Base-by-base conservation (phyloP, 2,329 filamentous ascomycete genomes). In the Fusarium sp. region DNA sequence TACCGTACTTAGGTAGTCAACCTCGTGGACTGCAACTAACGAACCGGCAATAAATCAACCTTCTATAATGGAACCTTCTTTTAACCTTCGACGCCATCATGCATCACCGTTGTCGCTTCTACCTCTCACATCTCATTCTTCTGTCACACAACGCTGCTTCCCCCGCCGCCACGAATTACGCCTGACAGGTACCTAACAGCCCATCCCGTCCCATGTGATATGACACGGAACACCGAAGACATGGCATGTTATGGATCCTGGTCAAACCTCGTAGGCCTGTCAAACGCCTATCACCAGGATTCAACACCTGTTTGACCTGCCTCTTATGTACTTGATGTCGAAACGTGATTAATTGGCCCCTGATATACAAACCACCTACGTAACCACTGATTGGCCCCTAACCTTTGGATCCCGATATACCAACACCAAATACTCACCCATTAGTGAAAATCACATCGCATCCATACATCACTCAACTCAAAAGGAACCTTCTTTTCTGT, bases 1-100 rank as follows among this genome's bases (percentile, higher is more conserved):
- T 26, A 49, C 40, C 18, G 23, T 33, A 54, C 38, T 18, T 28
- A 8, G 10, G 9, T n/a, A 23, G 6, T 18, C 9, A 28, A 23
- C 46, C 23, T 36, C 26, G 26, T 18, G 30, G 46, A 16, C 31
- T 30, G 20, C 20, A 28, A 45, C 33, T 36, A 45, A 4, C 18
- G 31, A 57, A 30, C 26, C 15, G 37, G 13, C 36, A 44, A 23
- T 40, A 15, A 28, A 42, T 33, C 51, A 33, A 33, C 44, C 20
- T 51, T 47, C 50, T 45, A 49, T 36, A 51, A 23, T 23, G 23
- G 23, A 23, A 5, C 12, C 36, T 62, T 51, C 56, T 34, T 62
- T 46, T 51, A 23, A 16, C 46, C 41, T 69, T 69, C 65, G 30
- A 58, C 55, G 66, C 65, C 67, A 64, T 56, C 41, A 67, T 67